phyloP scores from a whole-genome alignment of 2,329 filamentous ascomycete genomes.

The Aspergillus felis region DNA sequence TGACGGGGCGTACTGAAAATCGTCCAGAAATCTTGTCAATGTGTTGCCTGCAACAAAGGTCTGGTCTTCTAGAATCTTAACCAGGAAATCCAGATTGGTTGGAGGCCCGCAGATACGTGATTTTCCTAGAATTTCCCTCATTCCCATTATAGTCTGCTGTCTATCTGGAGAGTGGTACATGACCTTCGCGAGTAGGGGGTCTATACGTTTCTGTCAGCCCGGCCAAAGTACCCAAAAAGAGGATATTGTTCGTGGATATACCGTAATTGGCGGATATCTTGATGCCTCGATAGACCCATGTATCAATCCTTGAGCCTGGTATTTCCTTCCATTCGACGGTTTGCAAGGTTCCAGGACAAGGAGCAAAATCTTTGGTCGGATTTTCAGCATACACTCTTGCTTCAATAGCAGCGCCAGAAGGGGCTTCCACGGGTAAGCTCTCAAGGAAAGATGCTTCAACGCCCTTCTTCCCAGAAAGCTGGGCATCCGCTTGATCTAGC shows the following conservation, averaged over 20 bases:
- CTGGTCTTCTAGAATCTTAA: constrained; percentile 45
- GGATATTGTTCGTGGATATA: constrained; percentile 15
- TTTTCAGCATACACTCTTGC: constrained; percentile 56
- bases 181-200: constrained; percentile 56
- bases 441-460: constrained; percentile 41
- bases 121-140: constrained; percentile 42
- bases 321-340: constrained; percentile 53
- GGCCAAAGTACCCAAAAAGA: background rate
- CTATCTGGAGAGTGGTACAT: constrained; percentile 50
- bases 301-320: constrained; percentile 55
- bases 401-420: constrained; percentile 50
- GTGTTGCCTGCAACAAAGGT: constrained; percentile 50
- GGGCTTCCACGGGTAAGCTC: constrained; percentile 40
- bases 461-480: constrained; percentile 44
- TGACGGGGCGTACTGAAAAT: constrained; percentile 47
- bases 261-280: constrained; percentile 57
- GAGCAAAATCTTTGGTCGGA: constrained; percentile 55
- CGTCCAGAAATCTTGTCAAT: constrained; percentile 53
- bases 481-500: constrained; percentile 52
- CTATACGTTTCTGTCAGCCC: constrained; percentile 16
- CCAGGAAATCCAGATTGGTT: constrained; percentile 56
- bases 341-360: constrained; percentile 57
- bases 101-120: constrained; percentile 52
- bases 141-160: constrained; percentile 41
- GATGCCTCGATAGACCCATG: constrained; percentile 58